Evolutionary conservation across 805 yeast species (phyloP).

Genomic region (Lipomyces spencermartinsiae): DNA sequence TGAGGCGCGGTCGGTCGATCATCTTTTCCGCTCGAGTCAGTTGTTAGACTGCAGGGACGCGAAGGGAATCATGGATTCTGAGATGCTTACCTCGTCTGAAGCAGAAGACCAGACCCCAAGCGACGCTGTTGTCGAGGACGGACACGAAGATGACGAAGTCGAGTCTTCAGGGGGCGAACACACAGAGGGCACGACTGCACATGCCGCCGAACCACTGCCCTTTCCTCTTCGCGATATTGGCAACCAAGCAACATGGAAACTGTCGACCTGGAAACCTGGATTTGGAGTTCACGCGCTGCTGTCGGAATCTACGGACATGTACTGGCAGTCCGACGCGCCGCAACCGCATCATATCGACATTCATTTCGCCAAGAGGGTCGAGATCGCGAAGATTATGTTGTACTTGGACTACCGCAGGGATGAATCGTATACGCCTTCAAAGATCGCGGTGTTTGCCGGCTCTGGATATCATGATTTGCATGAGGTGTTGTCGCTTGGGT

Average conservation of each 20-base stretch:
- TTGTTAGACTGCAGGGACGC: background rate
- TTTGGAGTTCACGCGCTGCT: constrained; percentile 74
- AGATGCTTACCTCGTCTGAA: constrained; percentile 10
- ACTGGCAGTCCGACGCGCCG: constrained; percentile 95
- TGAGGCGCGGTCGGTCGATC: background rate
- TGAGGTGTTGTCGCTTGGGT: constrained; percentile 65
- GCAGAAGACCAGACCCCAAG: constrained; percentile 5
- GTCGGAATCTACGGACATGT: constrained; percentile 66
- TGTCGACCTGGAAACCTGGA: constrained; percentile 76
- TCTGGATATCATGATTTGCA: constrained; percentile 78
- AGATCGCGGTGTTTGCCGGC: constrained; percentile 70
- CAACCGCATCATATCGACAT: constrained; percentile 85
- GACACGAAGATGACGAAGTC: constrained; percentile 4
- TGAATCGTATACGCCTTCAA: constrained; percentile 91
- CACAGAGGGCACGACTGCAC: constrained; percentile 6
- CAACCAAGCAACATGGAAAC: constrained; percentile 80
- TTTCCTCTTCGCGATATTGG: constrained; percentile 62
- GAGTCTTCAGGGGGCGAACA: constrained; percentile 1
- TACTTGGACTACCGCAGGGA: constrained; percentile 75
- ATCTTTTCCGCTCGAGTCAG: background rate
- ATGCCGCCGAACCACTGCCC: background rate
- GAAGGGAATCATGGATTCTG: constrained; percentile 2
- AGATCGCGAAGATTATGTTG: constrained; percentile 69
- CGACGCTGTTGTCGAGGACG: constrained; percentile 6
- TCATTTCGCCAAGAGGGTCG: constrained; percentile 78